Evolutionary conservation across 768 basidiomycete species (phyloP).

Genomic region (Leccinum fibrillosum): DNA sequence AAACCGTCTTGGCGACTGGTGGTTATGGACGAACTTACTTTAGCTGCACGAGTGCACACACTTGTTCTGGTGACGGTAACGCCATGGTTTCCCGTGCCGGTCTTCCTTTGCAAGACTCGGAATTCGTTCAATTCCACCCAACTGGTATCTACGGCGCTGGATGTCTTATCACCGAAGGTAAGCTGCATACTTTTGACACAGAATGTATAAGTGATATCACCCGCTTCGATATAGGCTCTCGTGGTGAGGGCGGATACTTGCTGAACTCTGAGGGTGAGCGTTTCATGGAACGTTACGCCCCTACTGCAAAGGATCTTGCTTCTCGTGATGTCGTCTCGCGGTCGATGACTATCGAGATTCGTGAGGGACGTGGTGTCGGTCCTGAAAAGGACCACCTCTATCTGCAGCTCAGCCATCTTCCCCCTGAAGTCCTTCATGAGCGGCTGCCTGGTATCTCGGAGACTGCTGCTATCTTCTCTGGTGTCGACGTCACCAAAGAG

Average conservation of each 20-base stretch:
- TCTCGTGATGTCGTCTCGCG: conserved; percentile 99
- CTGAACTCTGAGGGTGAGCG: conserved; percentile 98
- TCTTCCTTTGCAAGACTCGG: conserved; percentile 92
- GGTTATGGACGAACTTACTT: conserved; percentile 99
- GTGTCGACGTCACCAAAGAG: conserved; percentile 99
- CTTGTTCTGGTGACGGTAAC: conserved; percentile 98
- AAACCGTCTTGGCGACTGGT: conserved; percentile 97
- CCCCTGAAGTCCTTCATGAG: conserved; percentile 92
- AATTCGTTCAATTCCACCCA: conserved; percentile 99
- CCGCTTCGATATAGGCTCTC: conserved; percentile 62
- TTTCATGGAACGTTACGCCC: conserved; percentile 99
- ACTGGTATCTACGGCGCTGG: conserved; percentile 99
- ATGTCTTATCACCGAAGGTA: conserved; percentile 97
- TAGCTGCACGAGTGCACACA: conserved; percentile 98
- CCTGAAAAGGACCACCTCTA: conserved; percentile 97
- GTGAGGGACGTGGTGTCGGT: conserved; percentile 98
- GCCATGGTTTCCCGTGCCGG: conserved; percentile 98
- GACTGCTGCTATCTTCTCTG: conserved; percentile 97
- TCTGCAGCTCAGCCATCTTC: conserved; percentile 95
- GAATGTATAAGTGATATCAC: conserved; percentile 1
- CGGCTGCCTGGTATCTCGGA: conserved; percentile 99
- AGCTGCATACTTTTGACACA: conserved; percentile 8
- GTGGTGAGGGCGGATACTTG: conserved; percentile 98
- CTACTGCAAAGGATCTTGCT: conserved; percentile 98
- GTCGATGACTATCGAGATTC: conserved; percentile 98